Base-by-base conservation (phyloP, 768 basidiomycete species). In the Lanmaoa rubissima region DNA sequence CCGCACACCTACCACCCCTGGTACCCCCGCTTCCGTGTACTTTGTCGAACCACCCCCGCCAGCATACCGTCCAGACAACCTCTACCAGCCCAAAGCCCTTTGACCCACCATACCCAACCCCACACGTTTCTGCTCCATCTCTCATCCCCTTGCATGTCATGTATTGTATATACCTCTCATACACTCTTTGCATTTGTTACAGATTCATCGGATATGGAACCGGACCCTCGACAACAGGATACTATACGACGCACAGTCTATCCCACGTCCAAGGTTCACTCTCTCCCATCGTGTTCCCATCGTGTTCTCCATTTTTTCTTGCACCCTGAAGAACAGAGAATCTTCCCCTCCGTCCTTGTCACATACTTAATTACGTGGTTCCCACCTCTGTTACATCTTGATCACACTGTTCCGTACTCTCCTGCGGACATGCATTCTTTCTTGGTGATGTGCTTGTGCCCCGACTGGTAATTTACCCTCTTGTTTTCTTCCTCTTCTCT, bases 21-120 rank as follows among this genome's bases (percentile, higher is more conserved):
- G 17, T 11, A 53, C 61, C 4, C 47, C 53, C 8, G 34, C 34
- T 1, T 44, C 59, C 7, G 35, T 51, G 7, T 51, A 65, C 21
- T 40, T 55, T 13, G 46, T 72, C 35, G 70, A 70, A 13, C 58
- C 57, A 10, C 69, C 69, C 24, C 70, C 69, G 10, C 70, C 69
- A 0, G 70, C 58, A 2, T 72, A 70, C 40, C 56, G 56, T 35
- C 58, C 51, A 21, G 61, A 71, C 6, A 42, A 48, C n/a, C 17
- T 45, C 16, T 55, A 58, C 48, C 51, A 52, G 14, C 24, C 48
- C n/a, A 63, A 59, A 32, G 57, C 38, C 13, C 35, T 47, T 8
- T 19, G 35, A 6, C 49, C 47, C 11, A 47, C 45, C 21, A 51
- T 19, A 39, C 13, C 5, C 9, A 26, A 34, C 5, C 21, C 2